Evolutionary conservation across 2,329 filamentous ascomycete species (phyloP), one percentile per base, ranked within the genome.

Genomic region (Esteya vermicola): DNA sequence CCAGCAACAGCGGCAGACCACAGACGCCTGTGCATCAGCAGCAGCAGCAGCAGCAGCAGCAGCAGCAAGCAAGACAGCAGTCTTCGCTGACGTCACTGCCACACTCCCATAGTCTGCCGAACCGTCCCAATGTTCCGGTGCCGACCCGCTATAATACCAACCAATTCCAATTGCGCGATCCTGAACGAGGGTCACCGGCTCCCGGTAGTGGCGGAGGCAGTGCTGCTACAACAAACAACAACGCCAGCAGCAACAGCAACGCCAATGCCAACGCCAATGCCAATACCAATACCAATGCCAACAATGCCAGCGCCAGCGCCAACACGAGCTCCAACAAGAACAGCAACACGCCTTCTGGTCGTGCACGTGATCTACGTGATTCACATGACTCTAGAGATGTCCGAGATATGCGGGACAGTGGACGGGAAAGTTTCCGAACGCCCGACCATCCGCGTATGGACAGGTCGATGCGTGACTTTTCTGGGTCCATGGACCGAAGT

Each of bases 361-460:
- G n/a, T n/a, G n/a, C n/a, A 19, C 56, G 60, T n/a, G 60, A 63
- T 30, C 48, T 45, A 6, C 57, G 60, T 36, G 60, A 62, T 20
- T 19, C 34, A 2, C 49, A 52, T 20, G 54, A 55, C 19, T 16
- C 36, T 20, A 54, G 56, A 32, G 59, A 61, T 25, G 32, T 48
- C 14, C 55, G 61, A 21, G 55, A 60, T n/a, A 35, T 43, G 8
- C 55, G 59, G 12, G 62, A 65, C 21, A 14, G 43, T 28, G 58
- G 59, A 14, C 64, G 64, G n/a, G n/a, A n/a, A n/a, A n/a, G n/a
- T 19, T 44, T 50, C 44, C 50, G 53, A 8, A 43, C 54, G 12
- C 52, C 58, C 9, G 67, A 72, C 9, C 51, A 57, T 21, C 41
- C 62, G 4, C 55, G 59, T 4, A 54, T 59, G 25, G 60, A 65